Evolutionary conservation across 2,329 filamentous ascomycete genomes (phyloP).

Genomic region (Fusarium camptoceras): DNA sequence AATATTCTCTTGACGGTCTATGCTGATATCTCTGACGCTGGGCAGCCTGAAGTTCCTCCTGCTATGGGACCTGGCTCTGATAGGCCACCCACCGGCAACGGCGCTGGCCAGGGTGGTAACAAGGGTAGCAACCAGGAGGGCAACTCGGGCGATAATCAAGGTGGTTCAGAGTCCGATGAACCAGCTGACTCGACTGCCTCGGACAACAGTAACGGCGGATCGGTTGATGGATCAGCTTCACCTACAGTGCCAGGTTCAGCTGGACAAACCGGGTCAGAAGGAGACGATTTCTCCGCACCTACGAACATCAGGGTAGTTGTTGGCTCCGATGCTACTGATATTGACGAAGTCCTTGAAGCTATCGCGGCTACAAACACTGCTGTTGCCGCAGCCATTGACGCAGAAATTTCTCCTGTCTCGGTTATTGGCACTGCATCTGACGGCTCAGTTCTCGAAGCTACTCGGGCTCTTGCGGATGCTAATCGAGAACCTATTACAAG

Average conservation of each 20-base stretch:
- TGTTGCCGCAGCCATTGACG: not conserved
- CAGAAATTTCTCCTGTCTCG: not conserved
- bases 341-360: not conserved
- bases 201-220: not conserved
- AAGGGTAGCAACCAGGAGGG: not conserved
- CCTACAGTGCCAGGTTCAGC: not conserved
- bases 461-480: not conserved
- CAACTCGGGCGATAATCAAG: not conserved
- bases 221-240: not conserved
- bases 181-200: not conserved
- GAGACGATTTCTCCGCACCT: not conserved
- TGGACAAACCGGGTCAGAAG: not conserved
- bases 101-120: not conserved
- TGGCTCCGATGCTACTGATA: not conserved
- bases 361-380: not conserved
- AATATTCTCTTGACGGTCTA: conserved; percentile 59
- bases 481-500: conserved; percentile 24
- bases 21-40: conserved; percentile 50
- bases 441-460: not conserved
- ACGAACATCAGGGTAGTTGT: not conserved
- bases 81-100: not conserved
- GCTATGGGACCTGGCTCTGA: conserved; percentile 43
- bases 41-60: conserved; percentile 51
- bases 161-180: not conserved
- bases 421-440: not conserved